Conservation (phyloP, 2,329 filamentous ascomycete genomes). For the Aphanoascus verrucosus region DNA sequence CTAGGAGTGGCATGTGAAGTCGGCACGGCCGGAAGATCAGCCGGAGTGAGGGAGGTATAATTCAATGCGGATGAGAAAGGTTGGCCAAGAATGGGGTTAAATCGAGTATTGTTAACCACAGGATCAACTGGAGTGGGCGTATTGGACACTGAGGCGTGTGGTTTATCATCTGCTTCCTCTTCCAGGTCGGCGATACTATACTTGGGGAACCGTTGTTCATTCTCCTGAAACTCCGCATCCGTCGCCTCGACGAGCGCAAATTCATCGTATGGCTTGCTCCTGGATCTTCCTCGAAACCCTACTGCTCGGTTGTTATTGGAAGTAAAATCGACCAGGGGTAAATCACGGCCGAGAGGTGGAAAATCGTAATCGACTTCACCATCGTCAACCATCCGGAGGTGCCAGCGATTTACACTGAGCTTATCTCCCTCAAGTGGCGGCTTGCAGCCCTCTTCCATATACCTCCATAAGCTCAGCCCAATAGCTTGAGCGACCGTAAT, state of each 20-base stretch:
- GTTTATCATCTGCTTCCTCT: slow-evolving; percentile 22
- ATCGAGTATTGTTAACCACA: slow-evolving; percentile 22
- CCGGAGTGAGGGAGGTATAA: slow-evolving; percentile 36
- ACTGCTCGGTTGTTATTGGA: slow-evolving; percentile 55
- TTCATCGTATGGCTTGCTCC: slow-evolving; percentile 56
- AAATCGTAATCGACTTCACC: slow-evolving; percentile 58
- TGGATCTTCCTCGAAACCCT: slow-evolving; percentile 42
- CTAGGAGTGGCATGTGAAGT: slow-evolving; percentile 42
- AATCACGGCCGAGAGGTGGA: slow-evolving; percentile 47
- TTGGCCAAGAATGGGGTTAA: slow-evolving; percentile 37
- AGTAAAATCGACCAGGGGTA: slow-evolving; percentile 52
- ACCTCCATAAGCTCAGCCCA: slow-evolving; percentile 51
- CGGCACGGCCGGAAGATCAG: slow-evolving; percentile 37
- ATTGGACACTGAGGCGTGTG: slow-evolving; percentile 16
- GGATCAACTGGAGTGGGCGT: slow-evolving; percentile 15
- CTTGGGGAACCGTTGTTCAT: slow-evolving; percentile 47
- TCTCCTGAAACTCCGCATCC: slow-evolving; percentile 45
- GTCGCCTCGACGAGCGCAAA: slow-evolving; percentile 54
- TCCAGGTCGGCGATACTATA: slow-evolving; percentile 31
- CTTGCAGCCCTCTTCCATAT: slow-evolving; percentile 47
- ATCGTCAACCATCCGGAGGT: slow-evolving; percentile 57
- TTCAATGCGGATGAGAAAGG: slow-evolving; percentile 38
- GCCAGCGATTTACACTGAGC: slow-evolving; percentile 52
- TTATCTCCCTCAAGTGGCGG: slow-evolving; percentile 44
- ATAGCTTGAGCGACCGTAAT: slow-evolving; percentile 54